Conservation (phyloP, 805 yeast genomes). For the Candida tammaniensis region DNA sequence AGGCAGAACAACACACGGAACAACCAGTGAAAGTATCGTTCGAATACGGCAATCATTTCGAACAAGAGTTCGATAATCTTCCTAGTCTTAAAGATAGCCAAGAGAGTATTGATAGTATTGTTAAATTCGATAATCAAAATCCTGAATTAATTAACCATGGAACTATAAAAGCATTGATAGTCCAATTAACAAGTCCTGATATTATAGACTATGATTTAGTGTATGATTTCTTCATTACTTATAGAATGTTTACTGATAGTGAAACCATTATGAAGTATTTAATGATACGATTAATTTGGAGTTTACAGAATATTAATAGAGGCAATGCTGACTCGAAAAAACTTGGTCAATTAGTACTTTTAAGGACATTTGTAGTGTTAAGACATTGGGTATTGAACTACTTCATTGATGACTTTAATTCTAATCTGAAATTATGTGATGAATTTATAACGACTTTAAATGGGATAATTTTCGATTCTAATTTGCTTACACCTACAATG, state of each 20-base stretch:
- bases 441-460: conserved; percentile 47
- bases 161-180: conserved; percentile 47
- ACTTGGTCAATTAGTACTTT: conserved; percentile 63
- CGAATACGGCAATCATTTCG: conserved; percentile 24
- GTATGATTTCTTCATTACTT: conserved; percentile 85
- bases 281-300: conserved; percentile 70
- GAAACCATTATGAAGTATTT: conserved; percentile 58
- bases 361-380: conserved; percentile 81
- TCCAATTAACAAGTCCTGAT: conserved; percentile 68
- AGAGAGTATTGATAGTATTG: conserved; percentile 19
- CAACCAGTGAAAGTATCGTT: conserved; percentile 1
- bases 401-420: conserved; percentile 72
- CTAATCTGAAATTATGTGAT: conserved; percentile 32
- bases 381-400: conserved; percentile 91
- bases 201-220: conserved; percentile 73
- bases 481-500: conserved; percentile 22
- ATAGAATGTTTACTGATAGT: conserved; percentile 65
- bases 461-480: conserved; percentile 34
- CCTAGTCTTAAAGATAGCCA: conserved; percentile 28
- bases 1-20: not conserved
- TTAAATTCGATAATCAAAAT: conserved; percentile 32
- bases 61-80: conserved; percentile 39
- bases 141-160: conserved; percentile 35
- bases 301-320: conserved; percentile 45
- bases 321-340: conserved; percentile 23